Evolutionary conservation across 139 green algal genomes (phyloP).

Genomic region (Limnomonas spitsbergensis): DNA sequence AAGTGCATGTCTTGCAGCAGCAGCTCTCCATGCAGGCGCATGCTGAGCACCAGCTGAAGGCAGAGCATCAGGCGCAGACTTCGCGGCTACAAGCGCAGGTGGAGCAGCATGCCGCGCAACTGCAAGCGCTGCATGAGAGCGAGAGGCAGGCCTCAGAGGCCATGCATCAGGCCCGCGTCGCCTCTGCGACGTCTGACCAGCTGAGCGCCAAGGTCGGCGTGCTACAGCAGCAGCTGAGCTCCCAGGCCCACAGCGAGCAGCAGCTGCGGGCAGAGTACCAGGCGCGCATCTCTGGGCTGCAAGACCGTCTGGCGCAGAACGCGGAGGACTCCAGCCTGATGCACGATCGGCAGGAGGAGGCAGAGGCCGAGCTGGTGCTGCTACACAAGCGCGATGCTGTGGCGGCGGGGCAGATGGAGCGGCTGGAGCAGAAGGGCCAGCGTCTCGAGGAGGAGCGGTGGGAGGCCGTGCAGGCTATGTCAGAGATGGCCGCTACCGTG

Average conservation of each 20-base stretch:
- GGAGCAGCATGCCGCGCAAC: neutral
- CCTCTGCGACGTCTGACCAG: neutral
- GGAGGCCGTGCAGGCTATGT: slow-evolving; percentile 17
- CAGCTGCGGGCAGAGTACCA: neutral
- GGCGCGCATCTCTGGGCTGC: neutral
- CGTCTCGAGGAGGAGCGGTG: slow-evolving; percentile 1
- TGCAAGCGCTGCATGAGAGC: neutral
- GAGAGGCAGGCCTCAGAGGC: neutral
- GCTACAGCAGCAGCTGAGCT: neutral
- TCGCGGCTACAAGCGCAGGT: neutral
- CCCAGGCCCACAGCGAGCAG: neutral
- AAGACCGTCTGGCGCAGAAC: neutral
- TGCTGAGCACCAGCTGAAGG: slow-evolving; percentile 3
- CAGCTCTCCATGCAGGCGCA: neutral
- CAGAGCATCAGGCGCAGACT: neutral
- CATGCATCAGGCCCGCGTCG: neutral
- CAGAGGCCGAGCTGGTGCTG: neutral
- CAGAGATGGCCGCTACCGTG: slow-evolving; percentile 10
- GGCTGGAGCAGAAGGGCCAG: neutral
- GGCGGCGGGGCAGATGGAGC: neutral
- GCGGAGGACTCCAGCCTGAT: neutral
- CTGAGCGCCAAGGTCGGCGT: neutral
- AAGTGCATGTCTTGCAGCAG: slow-evolving; percentile 6
- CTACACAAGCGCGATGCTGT: neutral
- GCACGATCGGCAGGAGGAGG: neutral